Conservation (phyloP, 2,329 filamentous ascomycete species). For the Fusarium sp. region DNA sequence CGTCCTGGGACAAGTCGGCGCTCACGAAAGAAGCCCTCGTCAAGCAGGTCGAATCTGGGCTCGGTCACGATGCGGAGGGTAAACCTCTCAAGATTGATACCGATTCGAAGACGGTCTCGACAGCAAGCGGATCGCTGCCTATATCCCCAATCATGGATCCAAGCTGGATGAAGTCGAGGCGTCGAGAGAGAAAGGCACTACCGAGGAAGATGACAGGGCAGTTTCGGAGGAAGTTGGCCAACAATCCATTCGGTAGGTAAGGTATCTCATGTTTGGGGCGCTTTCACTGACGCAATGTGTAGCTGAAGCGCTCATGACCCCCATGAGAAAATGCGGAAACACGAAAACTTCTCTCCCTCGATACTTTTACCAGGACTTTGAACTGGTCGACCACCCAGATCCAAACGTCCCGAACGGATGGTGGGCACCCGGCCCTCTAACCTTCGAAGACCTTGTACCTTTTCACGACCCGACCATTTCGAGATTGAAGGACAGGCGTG, state of each 20-base stretch:
- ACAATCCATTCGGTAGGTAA: conserved; percentile 73
- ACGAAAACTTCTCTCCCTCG: conserved; percentile 64
- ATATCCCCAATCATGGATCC: conserved; percentile 68
- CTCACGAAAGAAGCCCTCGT: conserved; percentile 48
- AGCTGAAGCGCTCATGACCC: conserved; percentile 73
- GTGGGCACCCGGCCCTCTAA: conserved; percentile 65
- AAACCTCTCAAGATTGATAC: conserved; percentile 52
- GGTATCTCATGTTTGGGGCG: neutral
- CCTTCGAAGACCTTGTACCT: conserved; percentile 45
- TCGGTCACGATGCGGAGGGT: conserved; percentile 48
- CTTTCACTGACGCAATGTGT: neutral
- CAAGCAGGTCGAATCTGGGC: conserved; percentile 48
- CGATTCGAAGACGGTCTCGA: conserved; percentile 58
- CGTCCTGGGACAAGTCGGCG: conserved; percentile 47
- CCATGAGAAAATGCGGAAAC: conserved; percentile 67
- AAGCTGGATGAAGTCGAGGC: conserved; percentile 54
- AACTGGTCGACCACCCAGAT: conserved; percentile 66
- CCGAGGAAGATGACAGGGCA: conserved; percentile 51
- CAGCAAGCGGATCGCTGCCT: conserved; percentile 61
- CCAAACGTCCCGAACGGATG: conserved; percentile 65
- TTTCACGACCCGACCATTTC: conserved; percentile 5
- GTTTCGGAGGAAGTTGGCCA: conserved; percentile 69
- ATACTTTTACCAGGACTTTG: conserved; percentile 74
- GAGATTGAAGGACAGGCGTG: too few species aligned
- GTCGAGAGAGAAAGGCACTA: conserved; percentile 50